Conservation (phyloP, 2,329 filamentous ascomycete genomes). For the Arachnopeziza araneosa region DNA sequence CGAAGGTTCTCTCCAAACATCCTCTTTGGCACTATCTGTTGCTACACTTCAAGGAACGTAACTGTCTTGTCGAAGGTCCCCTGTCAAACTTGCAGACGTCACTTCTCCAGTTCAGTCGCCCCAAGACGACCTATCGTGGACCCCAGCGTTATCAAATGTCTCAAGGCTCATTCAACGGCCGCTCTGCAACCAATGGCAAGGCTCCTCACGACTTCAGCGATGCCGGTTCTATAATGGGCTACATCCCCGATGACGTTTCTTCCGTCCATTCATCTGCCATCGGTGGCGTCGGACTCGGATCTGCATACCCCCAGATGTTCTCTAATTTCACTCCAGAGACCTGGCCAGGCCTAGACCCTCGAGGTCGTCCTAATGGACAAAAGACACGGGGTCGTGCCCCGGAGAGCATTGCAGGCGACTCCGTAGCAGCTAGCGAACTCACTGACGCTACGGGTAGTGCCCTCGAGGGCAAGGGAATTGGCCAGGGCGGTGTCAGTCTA, state of each 20-base stretch:
- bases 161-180: conserved; percentile 45
- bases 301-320: conserved; percentile 92
- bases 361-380: conserved; percentile 57
- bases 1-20: conserved; percentile 95
- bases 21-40: conserved; percentile 95
- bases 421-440: conserved; percentile 83
- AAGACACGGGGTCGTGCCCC: conserved; percentile 63
- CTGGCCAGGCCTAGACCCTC: conserved; percentile 76
- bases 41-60: conserved; percentile 93
- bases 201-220: conserved; percentile 43
- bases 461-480: conserved; percentile 67
- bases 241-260: conserved; percentile 94
- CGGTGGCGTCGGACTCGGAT: conserved; percentile 71
- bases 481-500: conserved; percentile 83
- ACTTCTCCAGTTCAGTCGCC: conserved; percentile 87
- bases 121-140: conserved; percentile 84
- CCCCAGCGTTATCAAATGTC: conserved; percentile 84
- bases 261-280: conserved; percentile 91
- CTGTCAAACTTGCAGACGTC: conserved; percentile 94
- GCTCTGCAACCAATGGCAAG: conserved; percentile 28
- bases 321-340: conserved; percentile 78
- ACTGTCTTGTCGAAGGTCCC: conserved; percentile 92
- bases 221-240: conserved; percentile 84
- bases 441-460: conserved; percentile 79
- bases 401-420: conserved; percentile 84